phyloP scores from a whole-genome alignment of 805 yeast genomes.

The Zygosaccharomyces pseudorouxii region DNA sequence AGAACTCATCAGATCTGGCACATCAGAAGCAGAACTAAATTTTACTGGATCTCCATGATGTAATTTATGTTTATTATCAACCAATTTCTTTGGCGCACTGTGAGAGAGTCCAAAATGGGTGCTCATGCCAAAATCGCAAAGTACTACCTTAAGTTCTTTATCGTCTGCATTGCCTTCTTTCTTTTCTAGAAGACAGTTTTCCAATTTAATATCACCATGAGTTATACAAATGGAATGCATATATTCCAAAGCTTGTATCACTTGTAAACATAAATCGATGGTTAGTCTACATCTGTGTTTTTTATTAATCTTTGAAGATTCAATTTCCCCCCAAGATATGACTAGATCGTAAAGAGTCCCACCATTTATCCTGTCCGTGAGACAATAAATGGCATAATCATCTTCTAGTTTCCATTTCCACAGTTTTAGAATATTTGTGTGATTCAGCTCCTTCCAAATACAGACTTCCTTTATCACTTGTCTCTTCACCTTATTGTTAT shows the following conservation, averaged over 20 bases:
- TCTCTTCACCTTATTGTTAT: slow-evolving; percentile 46
- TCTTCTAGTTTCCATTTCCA: slow-evolving; percentile 57
- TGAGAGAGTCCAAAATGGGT: slow-evolving; percentile 20
- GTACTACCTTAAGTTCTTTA: slow-evolving; percentile 38
- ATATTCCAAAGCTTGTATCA: slow-evolving; percentile 55
- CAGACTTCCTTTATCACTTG: slow-evolving; percentile 66
- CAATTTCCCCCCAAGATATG: slow-evolving; percentile 54
- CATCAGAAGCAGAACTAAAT: slow-evolving; percentile 14
- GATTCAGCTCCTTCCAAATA: slow-evolving; percentile 69
- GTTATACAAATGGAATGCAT: slow-evolving; percentile 57
- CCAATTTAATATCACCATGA: slow-evolving; percentile 82
- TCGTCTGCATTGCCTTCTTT: slow-evolving; percentile 37
- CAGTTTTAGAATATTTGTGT: slow-evolving; percentile 61
- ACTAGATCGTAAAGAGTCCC: slow-evolving; percentile 82
- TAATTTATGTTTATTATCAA: neutral
- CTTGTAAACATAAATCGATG: slow-evolving; percentile 44
- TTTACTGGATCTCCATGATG: slow-evolving; percentile 7
- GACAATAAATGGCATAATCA: slow-evolving; percentile 57
- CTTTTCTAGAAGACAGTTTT: slow-evolving; percentile 64
- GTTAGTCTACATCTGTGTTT: slow-evolving; percentile 37
- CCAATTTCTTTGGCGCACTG: neutral
- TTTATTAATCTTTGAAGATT: slow-evolving; percentile 29
- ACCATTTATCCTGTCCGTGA: slow-evolving; percentile 62
- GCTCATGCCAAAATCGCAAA: slow-evolving; percentile 92
- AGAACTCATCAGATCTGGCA: slow-evolving; percentile 9